These are phyloP conservation scores for Saccharomycopsis oosterbeekiorum DNA, from an alignment of 805 yeast genomes.

Conservation along the genomic window DNA sequence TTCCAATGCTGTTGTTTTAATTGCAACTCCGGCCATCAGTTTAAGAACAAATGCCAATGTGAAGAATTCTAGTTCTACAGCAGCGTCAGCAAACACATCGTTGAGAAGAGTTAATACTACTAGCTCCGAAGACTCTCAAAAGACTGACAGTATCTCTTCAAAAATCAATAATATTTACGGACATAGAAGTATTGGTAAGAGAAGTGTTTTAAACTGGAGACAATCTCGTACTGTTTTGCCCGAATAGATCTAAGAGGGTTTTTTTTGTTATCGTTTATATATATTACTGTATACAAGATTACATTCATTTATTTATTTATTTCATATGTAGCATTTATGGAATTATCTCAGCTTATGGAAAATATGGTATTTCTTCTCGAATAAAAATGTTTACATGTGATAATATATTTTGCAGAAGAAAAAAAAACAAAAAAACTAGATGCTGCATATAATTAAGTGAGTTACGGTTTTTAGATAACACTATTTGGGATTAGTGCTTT, in stretches of 20 bases:
- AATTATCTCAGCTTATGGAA: too few relatives aligned
- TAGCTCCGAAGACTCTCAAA: constrained; percentile 23
- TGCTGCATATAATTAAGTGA: too few relatives aligned
- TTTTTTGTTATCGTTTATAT: background rate
- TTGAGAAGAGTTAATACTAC: constrained; percentile 23
- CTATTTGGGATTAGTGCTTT: background rate
- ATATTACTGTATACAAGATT: background rate
- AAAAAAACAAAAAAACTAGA: too few relatives aligned
- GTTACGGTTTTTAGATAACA: background rate
- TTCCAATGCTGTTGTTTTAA: constrained; percentile 11
- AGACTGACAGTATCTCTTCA: constrained; percentile 12
- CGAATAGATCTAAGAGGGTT: background rate
- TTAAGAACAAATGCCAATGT: constrained; percentile 12
- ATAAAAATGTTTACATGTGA: too few relatives aligned
- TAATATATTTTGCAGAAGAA: too few relatives aligned
- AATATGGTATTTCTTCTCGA: too few relatives aligned
- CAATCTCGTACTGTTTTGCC: constrained; percentile 23
- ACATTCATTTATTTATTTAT: too few relatives aligned
- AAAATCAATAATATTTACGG: constrained; percentile 11
- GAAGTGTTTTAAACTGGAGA: constrained; percentile 28
- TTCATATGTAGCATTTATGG: too few relatives aligned
- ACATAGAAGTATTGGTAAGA: constrained; percentile 20
- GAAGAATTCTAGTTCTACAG: constrained; percentile 4
- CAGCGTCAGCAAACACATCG: constrained; percentile 7
- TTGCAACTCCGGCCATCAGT: constrained; percentile 15